Conservation (phyloP, 345 rosid genomes). For the Noccaea bulbosa region DNA sequence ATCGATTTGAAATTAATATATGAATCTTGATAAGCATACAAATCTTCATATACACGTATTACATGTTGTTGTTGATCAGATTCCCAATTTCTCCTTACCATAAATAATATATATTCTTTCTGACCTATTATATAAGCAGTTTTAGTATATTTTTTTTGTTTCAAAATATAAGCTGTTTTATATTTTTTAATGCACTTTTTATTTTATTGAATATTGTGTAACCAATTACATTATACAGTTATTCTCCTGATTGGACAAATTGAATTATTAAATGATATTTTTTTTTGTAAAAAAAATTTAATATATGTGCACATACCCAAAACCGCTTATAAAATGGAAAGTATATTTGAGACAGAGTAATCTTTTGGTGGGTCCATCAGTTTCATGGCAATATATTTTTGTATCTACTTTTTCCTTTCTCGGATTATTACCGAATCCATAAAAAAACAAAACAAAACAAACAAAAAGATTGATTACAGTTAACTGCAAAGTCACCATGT, state of each 20-base stretch:
- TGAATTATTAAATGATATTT: no score
- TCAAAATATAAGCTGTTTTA: no score
- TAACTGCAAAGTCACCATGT: conserved; percentile 17
- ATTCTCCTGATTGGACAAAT: no score
- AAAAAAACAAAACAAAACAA: neutral
- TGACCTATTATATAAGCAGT: no score
- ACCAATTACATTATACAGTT: no score
- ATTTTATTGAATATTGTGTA: no score
- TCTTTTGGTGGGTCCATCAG: conserved; percentile 54
- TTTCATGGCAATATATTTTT: conserved; percentile 44
- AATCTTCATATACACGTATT: neutral
- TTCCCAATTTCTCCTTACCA: neutral
- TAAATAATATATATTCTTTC: conserved; percentile 7
- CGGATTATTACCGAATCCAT: conserved; percentile 20
- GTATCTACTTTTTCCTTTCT: conserved; percentile 24
- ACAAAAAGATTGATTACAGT: neutral
- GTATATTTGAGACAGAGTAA: conserved; percentile 23
- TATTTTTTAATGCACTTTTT: no score
- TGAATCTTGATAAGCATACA: conserved; percentile 2
- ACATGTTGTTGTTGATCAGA: neutral
- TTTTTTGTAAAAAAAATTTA: no score
- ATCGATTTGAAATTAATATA: conserved; percentile 2
- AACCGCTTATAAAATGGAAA: no score
- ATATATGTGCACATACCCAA: no score
- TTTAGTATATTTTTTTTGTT: no score